Evolutionary conservation across 306 rosid genomes (phyloP).

Genomic region (cucumber (Cucumis sativus)): Cucumber_9930_V3 NC_026657.2:28523501-28524000

Average conservation of each 20-base stretch:
- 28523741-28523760: neutral
- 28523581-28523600: neutral
- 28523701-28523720: neutral
- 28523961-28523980: conserved; percentile 31
- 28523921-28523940: conserved; percentile 43
- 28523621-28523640: neutral
- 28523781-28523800: neutral
- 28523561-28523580: neutral
- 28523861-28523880: neutral
- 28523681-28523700: neutral
- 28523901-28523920: conserved; percentile 41
- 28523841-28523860: neutral
- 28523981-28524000: neutral
- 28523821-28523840: neutral
- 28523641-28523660: neutral
- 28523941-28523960: conserved; percentile 36
- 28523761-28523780: neutral
- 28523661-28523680: neutral
- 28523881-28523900: neutral
- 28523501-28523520: neutral
- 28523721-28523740: neutral
- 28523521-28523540: neutral
- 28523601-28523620: neutral
- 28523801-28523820: neutral
- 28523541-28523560: neutral